Conservation (phyloP, 2,329 filamentous ascomycete genomes). For the Ophiostoma fasciatum region DNA sequence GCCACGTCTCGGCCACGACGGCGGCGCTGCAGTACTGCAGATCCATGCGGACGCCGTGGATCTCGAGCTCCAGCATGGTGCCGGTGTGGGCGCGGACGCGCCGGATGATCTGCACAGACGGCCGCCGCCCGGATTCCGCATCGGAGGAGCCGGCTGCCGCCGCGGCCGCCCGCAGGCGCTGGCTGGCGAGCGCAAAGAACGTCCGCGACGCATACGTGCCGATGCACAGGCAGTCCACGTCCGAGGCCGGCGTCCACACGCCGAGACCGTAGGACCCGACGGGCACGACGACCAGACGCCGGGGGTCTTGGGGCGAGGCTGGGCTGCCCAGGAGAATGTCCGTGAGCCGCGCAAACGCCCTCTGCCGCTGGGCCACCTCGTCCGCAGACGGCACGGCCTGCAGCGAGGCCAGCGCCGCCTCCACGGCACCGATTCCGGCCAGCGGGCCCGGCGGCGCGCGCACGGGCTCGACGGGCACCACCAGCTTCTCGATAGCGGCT, state of each 20-base stretch:
- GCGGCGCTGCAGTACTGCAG: constrained; percentile 51
- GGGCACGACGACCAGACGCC: constrained; percentile 35
- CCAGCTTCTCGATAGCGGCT: constrained; percentile 12
- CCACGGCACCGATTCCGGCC: constrained; percentile 20
- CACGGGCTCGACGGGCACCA: constrained; percentile 21
- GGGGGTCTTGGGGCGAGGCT: too few relatives aligned
- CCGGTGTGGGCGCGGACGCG: constrained; percentile 43
- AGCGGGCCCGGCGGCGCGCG: constrained; percentile 17
- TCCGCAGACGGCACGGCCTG: constrained; percentile 30
- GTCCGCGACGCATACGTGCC: constrained; percentile 43
- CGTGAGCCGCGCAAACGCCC: constrained; percentile 10
- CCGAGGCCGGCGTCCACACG: constrained; percentile 44
- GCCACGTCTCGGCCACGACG: constrained; percentile 38
- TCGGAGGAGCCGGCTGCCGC: not conserved
- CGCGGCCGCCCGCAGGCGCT: constrained; percentile 28
- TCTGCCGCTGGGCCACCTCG: constrained; percentile 19
- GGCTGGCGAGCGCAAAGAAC: constrained; percentile 44
- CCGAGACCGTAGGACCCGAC: constrained; percentile 53
- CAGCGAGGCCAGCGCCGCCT: constrained; percentile 21
- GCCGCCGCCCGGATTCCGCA: too few relatives aligned
- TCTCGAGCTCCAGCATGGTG: constrained; percentile 48
- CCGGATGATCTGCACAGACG: constrained; percentile 34
- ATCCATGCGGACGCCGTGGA: constrained; percentile 44
- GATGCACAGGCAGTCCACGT: constrained; percentile 52
- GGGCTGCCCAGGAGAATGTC: constrained; percentile 2